A percentile compares a stretch with the other conserved stretches of the same genome.
These are phyloP conservation scores for Mortierella sp. DNA, from an alignment of 371 early-diverging fungal species.

Conservation along the genomic window DNA sequence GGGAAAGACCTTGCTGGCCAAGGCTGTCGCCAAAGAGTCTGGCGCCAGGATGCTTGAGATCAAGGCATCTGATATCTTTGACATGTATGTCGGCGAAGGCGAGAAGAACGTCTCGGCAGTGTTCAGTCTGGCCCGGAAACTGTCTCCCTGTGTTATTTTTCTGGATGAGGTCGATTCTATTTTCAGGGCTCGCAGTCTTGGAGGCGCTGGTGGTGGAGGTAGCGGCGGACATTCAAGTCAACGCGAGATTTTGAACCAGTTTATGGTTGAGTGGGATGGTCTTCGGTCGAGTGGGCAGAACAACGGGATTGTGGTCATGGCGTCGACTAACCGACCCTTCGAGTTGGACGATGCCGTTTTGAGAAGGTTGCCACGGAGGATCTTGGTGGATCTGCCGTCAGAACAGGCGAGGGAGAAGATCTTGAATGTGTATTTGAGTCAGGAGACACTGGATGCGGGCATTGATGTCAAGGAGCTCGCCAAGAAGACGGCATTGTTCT, in stretches of 20 bases:
- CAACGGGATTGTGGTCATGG: constrained; percentile 89
- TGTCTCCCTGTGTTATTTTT: constrained; percentile 97
- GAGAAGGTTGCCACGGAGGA: constrained; percentile 95
- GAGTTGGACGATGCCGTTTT: constrained; percentile 99
- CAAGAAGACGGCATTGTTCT: constrained; percentile 80
- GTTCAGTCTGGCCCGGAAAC: constrained; percentile 96
- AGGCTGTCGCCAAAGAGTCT: constrained; percentile 96
- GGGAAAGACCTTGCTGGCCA: constrained; percentile 97
- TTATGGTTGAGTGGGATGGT: constrained; percentile 99
- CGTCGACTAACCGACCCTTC: constrained; percentile 98
- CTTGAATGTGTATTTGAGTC: constrained; percentile 82
- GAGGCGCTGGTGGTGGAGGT: constrained; percentile 43
- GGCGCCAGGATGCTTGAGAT: constrained; percentile 95
- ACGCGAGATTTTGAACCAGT: constrained; percentile 95
- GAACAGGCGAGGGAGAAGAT: constrained; percentile 87
- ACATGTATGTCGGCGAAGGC: constrained; percentile 98
- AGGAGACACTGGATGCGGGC: constrained; percentile 72
- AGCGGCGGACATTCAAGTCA: constrained; percentile 68
- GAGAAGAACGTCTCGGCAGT: constrained; percentile 97
- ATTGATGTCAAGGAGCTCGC: constrained; percentile 74
- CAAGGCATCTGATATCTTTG: constrained; percentile 94
- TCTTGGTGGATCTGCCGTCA: constrained; percentile 92
- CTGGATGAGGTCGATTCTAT: constrained; percentile 99
- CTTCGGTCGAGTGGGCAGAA: constrained; percentile 76
- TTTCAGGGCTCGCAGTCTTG: constrained; percentile 86